A percentile compares a stretch with the other conserved stretches of the same genome.
Conservation (phyloP, 805 yeast species). For the Schizosaccharomyces cryophilus region DNA sequence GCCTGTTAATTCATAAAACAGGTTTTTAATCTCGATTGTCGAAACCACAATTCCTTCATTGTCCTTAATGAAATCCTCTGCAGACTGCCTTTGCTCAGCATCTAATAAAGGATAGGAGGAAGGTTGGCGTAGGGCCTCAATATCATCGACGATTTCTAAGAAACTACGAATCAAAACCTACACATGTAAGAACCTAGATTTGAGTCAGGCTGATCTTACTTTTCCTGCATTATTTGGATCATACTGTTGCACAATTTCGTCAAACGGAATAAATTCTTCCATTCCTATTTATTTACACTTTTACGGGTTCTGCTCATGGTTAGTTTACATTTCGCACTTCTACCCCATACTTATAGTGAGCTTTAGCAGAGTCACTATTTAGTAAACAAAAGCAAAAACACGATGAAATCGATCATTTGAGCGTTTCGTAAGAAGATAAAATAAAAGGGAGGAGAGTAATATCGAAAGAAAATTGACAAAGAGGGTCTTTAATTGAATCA, state of each 20-base stretch:
- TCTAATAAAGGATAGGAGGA: not conserved
- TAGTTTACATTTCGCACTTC: too few relatives aligned
- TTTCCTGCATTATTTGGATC: not conserved
- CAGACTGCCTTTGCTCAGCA: not conserved
- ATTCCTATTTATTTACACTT: not conserved
- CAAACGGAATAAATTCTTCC: not conserved
- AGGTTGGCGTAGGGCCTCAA: not conserved
- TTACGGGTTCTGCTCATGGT: too few relatives aligned
- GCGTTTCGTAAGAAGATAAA: too few relatives aligned
- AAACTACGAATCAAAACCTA: not conserved
- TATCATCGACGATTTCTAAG: not conserved
- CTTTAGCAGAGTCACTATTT: too few relatives aligned
- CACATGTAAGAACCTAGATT: not conserved
- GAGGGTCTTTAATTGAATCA: too few relatives aligned
- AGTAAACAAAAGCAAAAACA: too few relatives aligned
- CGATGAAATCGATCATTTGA: too few relatives aligned
- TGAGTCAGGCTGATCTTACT: not conserved
- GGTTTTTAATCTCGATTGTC: not conserved
- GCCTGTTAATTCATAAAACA: not conserved
- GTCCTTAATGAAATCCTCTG: not conserved
- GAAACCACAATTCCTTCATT: not conserved
- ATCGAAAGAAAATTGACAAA: too few relatives aligned
- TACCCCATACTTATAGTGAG: too few relatives aligned
- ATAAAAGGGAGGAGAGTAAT: too few relatives aligned
- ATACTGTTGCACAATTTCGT: not conserved